A percentile compares a stretch with the other conserved stretches of the same genome.
phyloP scores from a whole-genome alignment of 2,329 filamentous ascomycete genomes.

The Aspergillus nomiae region DNA sequence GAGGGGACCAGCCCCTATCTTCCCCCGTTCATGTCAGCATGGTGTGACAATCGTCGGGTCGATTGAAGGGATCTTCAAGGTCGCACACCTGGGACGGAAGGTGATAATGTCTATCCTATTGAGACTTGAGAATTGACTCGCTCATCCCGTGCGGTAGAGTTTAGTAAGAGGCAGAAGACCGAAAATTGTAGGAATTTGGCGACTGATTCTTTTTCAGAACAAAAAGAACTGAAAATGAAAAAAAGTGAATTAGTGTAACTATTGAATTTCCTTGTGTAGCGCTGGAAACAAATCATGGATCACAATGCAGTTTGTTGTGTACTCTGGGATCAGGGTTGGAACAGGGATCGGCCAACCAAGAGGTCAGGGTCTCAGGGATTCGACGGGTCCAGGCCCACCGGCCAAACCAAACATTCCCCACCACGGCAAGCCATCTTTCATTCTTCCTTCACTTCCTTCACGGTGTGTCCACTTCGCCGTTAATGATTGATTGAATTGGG shows the following conservation, averaged over 20 bases:
- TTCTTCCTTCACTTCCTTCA: conserved; percentile 5
- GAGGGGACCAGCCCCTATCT: not conserved
- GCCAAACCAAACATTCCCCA: conserved; percentile 7
- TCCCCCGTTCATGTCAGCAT: not conserved
- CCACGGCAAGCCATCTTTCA: conserved; percentile 16
- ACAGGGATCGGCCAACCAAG: conserved; percentile 7
- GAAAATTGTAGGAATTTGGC: not conserved
- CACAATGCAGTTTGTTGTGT: not conserved
- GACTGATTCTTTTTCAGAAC: not conserved
- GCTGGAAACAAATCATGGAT: not conserved
- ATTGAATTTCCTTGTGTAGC: not conserved
- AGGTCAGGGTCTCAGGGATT: conserved; percentile 5
- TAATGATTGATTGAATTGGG: conserved; percentile 5
- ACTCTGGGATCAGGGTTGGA: not conserved
- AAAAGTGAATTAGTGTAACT: not conserved
- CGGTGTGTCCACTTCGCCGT: conserved; percentile 1
- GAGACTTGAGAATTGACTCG: not conserved
- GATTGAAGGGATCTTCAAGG: not conserved
- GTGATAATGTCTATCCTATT: not conserved
- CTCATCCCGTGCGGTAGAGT: not conserved
- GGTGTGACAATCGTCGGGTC: not conserved
- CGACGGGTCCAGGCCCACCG: conserved; percentile 8
- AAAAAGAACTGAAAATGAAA: not conserved
- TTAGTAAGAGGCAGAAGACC: not conserved
- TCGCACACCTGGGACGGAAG: not conserved